Evolutionary conservation across 768 basidiomycete species (phyloP), one percentile per base, ranked within the genome.

Genomic region (Tricholoma matsutake): DNA sequence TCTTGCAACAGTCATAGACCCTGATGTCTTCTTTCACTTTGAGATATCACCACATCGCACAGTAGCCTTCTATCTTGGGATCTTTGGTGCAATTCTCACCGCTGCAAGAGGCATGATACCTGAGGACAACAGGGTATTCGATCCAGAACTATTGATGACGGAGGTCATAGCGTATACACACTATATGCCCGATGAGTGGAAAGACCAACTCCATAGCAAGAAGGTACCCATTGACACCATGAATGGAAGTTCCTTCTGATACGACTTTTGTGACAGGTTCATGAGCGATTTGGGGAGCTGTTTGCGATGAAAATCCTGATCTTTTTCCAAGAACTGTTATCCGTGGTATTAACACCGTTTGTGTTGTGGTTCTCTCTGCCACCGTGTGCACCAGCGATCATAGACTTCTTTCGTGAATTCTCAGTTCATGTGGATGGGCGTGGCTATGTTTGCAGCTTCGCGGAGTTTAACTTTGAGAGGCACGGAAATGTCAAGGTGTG

Each of bases 371-470:
- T 90, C 75, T 93, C 96, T 4, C 82, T 99, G 2, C 96, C 97
- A 0, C 78, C 78, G 1, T 97, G 94, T 71, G 92, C 96, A 1
- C 89, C 92, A 8, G 89, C 88, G 0, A 91, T 98, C 65, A 84
- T 99, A 62, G 97, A 99, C 71, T 98, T 99, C 71, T 98, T 99
- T 84, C 86, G 96, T 32, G 96, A 98, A 73, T 99, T 98, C 71
- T 91, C 94, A 0, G 90, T 99, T 1, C 96, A 98, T 72, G 90
- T 99, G 20, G 96, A 98, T 61, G 94, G 96, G 0, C 83, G 97
- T 2, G 97, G 97, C 4, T 96, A 97, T 68, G 92, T 99, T 18
- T 98, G 97, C 70, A 95, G 92, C 59, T 99, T 98, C 73, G 97
- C 97, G 3, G 96, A 96, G 61, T 99, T 99, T 71, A 96, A 98